Conservation (phyloP, 441 rosid genomes). For the Euphorbia neoarborescens region DNA sequence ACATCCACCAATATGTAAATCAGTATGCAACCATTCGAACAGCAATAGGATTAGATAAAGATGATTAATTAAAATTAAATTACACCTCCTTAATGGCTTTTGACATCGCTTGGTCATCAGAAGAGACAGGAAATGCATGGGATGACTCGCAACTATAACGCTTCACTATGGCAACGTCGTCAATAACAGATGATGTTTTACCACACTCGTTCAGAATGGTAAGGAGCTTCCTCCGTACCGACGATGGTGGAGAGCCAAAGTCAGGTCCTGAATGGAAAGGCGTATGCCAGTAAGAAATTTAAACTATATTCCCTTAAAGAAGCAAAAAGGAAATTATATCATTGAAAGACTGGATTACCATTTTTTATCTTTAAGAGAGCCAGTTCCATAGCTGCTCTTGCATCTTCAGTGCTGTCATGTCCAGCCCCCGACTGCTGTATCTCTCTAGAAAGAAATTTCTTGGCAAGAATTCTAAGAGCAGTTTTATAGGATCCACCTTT, state of each 20-base stretch:
- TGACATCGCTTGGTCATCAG: conserved; percentile 75
- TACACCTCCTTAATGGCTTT: conserved; percentile 76
- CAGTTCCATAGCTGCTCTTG: conserved; percentile 81
- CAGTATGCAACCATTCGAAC: neutral
- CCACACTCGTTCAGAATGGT: conserved; percentile 57
- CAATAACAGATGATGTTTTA: conserved; percentile 63
- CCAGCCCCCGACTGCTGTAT: conserved; percentile 76
- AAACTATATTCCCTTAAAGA: conserved; percentile 12
- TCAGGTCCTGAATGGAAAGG: conserved; percentile 62
- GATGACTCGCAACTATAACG: conserved; percentile 64
- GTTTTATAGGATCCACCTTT: conserved; percentile 67
- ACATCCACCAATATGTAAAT: conserved; percentile 17
- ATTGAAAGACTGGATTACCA: conserved; percentile 38
- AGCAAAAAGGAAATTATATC: conserved; percentile 5
- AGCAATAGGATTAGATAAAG: conserved; percentile 8
- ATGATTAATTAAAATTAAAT: conserved; percentile 1
- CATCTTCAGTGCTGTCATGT: conserved; percentile 91
- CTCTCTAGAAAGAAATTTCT: conserved; percentile 71
- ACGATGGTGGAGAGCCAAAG: conserved; percentile 68
- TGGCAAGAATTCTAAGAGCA: conserved; percentile 80
- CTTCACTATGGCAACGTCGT: conserved; percentile 57
- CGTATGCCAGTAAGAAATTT: conserved; percentile 10
- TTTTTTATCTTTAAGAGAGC: conserved; percentile 72
- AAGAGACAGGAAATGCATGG: conserved; percentile 67
- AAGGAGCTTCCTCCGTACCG: conserved; percentile 59